Percentiles rank a stretch among this genome's conserved stretches.
phyloP scores from a whole-genome alignment of 2,329 filamentous ascomycete genomes.

The Zopfia rhizophila region DNA sequence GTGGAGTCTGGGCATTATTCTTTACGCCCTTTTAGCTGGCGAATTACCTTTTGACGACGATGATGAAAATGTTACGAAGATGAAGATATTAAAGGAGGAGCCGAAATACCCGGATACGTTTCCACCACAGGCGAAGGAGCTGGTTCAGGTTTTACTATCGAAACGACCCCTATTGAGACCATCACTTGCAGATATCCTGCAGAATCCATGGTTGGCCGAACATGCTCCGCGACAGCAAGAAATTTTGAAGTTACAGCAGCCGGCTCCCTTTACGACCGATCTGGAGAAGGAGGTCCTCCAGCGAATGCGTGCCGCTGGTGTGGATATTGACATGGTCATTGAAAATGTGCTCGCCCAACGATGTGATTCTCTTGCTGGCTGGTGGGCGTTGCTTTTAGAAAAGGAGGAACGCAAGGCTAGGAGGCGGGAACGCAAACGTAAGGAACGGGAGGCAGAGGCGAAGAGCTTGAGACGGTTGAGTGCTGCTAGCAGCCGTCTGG shows the following conservation, averaged over 20 bases:
- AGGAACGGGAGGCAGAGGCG: constrained; percentile 83
- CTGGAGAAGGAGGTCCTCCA: constrained; percentile 92
- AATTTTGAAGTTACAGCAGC: constrained; percentile 83
- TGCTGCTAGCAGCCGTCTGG: constrained; percentile 86
- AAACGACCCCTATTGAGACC: constrained; percentile 89
- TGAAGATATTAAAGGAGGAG: constrained; percentile 84
- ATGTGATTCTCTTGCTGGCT: constrained; percentile 90
- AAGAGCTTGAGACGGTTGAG: constrained; percentile 85
- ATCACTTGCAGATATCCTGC: constrained; percentile 82
- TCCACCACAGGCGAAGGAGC: constrained; percentile 77
- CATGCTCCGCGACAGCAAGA: constrained; percentile 88
- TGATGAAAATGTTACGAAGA: constrained; percentile 86
- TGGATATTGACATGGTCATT: constrained; percentile 93
- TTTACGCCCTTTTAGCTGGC: constrained; percentile 83
- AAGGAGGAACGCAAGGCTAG: constrained; percentile 91
- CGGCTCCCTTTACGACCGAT: constrained; percentile 83
- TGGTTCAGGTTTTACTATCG: constrained; percentile 84
- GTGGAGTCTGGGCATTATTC: constrained; percentile 87
- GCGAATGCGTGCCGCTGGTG: constrained; percentile 91
- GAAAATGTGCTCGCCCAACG: constrained; percentile 91
- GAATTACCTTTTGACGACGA: constrained; percentile 97
- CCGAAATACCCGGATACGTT: constrained; percentile 86
- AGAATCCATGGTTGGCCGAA: constrained; percentile 87
- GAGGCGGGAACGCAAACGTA: constrained; percentile 82
- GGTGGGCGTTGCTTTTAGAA: constrained; percentile 94